A percentile compares a stretch with the other conserved stretches of the same genome.
phyloP scores from a whole-genome alignment of 306 rosid species.

The Casuarina glauca region DNA sequence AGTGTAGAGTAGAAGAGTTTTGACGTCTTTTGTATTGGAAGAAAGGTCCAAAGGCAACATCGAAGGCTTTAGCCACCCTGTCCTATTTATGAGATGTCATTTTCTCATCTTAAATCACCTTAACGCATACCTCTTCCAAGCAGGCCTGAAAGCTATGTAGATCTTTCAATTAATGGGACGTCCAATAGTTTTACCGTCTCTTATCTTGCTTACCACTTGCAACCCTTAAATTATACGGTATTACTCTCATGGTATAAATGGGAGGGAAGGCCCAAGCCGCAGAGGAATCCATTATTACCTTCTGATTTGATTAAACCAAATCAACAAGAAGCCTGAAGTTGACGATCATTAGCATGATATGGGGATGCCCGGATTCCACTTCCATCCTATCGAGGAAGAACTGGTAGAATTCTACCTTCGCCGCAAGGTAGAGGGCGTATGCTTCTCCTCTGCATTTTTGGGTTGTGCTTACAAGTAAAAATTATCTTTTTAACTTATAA shows the following conservation, averaged over 20 bases:
- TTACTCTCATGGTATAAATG: slow-evolving; percentile 20
- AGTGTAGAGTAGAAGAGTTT: no score
- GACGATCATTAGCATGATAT: slow-evolving; percentile 86
- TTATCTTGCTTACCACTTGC: slow-evolving; percentile 39
- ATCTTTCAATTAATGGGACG: slow-evolving; percentile 53
- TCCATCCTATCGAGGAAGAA: slow-evolving; percentile 97
- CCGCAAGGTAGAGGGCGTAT: slow-evolving; percentile 94
- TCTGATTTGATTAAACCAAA: not conserved
- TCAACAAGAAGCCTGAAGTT: not conserved
- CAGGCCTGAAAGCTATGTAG: slow-evolving; percentile 79
- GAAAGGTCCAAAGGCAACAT: slow-evolving; percentile 89
- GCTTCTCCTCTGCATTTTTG: no score
- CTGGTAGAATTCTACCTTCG: slow-evolving; percentile 99
- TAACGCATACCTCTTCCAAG: slow-evolving; percentile 40
- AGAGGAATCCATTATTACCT: slow-evolving; percentile 11
- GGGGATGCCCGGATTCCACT: slow-evolving; percentile 97
- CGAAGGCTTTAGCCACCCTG: slow-evolving; percentile 81
- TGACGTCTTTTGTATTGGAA: slow-evolving; percentile 2
- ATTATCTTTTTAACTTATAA: no score
- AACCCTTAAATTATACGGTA: slow-evolving; percentile 26
- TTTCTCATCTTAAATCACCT: slow-evolving; percentile 61
- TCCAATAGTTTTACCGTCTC: slow-evolving; percentile 34
- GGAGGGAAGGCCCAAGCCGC: slow-evolving; percentile 17
- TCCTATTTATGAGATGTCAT: slow-evolving; percentile 63
- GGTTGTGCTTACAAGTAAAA: no score